Evolutionary conservation across 2,329 filamentous ascomycete species (phyloP).

Genomic region (Pyrenophora graminea): DNA sequence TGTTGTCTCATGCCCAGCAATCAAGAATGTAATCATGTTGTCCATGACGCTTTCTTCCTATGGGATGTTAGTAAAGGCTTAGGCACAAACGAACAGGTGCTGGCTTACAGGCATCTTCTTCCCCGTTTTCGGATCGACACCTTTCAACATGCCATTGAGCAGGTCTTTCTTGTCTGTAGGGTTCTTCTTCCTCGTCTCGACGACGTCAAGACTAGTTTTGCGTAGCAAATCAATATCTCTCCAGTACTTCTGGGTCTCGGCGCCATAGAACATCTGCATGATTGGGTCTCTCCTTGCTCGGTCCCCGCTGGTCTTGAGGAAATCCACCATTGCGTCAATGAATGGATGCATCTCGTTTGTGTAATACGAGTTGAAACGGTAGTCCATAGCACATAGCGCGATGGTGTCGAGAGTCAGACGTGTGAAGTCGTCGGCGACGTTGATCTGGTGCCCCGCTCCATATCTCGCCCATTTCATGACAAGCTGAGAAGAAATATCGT

Average conservation of each 20-base stretch:
- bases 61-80: not conserved
- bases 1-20: constrained; percentile 47
- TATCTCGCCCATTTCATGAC: constrained; percentile 70
- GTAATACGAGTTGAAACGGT: constrained; percentile 50
- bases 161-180: constrained; percentile 63
- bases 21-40: constrained; percentile 71
- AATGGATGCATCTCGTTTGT: constrained; percentile 45
- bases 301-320: constrained; percentile 44
- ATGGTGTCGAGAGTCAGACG: constrained; percentile 46
- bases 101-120: constrained; percentile 51
- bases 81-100: too few species aligned
- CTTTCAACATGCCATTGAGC: constrained; percentile 63
- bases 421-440: constrained; percentile 47
- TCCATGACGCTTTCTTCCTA: constrained; percentile 65
- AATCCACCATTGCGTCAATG: constrained; percentile 45
- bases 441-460: constrained; percentile 38
- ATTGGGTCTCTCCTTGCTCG: constrained; percentile 38
- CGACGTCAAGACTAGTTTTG: constrained; percentile 60
- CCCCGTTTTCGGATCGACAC: constrained; percentile 65
- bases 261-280: constrained; percentile 42
- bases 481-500: constrained; percentile 67
- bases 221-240: constrained; percentile 60
- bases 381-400: constrained; percentile 48
- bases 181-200: constrained; percentile 59
- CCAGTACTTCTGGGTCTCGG: constrained; percentile 55